These are phyloP conservation scores for Helichrysum umbraculigerum DNA, from an alignment of 129 eudicot genomes.

Conservation along the genomic window DNA sequence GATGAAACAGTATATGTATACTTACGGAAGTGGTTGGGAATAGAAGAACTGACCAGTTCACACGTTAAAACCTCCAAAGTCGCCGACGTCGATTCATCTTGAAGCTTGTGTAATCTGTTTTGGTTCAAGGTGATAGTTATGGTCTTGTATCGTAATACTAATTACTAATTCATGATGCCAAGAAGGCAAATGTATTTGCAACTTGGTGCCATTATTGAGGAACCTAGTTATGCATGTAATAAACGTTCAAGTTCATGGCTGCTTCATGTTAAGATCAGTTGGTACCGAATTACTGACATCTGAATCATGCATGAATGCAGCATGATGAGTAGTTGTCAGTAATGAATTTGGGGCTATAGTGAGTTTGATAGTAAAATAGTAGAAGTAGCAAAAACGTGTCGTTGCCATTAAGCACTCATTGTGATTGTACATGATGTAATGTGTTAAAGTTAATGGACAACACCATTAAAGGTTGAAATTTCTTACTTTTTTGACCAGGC, in stretches of 20 bases:
- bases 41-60: constrained; percentile 4
- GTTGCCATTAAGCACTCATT: neutral
- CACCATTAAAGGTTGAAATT: too few species aligned
- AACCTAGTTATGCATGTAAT: neutral
- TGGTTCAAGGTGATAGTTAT: neutral
- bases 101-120: neutral
- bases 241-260: neutral
- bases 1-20: constrained; percentile 34
- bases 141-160: neutral
- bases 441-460: too few species aligned
- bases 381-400: neutral
- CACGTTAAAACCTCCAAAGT: constrained; percentile 28
- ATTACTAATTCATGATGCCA: constrained; percentile 14
- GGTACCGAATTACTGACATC: neutral
- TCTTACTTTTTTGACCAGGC: too few species aligned
- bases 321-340: neutral
- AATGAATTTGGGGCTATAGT: neutral
- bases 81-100: constrained; percentile 19
- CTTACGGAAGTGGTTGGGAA: constrained; percentile 35
- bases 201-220: neutral
- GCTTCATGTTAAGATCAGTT: too few species aligned
- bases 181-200: neutral
- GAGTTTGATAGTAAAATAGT: neutral
- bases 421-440: neutral
- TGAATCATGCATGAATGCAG: neutral